These are phyloP conservation scores for Chlorella vulgaris DNA, from an alignment of 139 green algal species.

Conservation along the genomic window DNA sequence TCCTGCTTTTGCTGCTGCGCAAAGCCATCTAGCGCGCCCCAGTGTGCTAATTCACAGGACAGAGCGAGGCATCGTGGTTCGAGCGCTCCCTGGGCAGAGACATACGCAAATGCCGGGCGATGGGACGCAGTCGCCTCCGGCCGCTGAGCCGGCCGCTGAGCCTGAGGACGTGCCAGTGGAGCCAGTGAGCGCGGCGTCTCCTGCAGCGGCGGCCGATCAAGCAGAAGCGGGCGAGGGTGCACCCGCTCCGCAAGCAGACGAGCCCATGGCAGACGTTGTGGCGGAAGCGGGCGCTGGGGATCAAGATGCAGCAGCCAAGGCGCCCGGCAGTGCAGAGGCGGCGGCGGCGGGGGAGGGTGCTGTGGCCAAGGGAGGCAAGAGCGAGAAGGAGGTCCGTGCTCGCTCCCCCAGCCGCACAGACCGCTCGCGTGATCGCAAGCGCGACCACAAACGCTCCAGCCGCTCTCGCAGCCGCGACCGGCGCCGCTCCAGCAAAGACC, in stretches of 20 bases:
- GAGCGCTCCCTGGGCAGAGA: no score
- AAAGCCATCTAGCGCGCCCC: no score
- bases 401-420: slow-evolving; percentile 5
- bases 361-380: neutral
- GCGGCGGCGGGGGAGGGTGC: neutral
- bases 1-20: no score
- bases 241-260: neutral
- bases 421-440: neutral
- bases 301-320: neutral
- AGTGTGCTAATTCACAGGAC: no score
- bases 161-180: no score
- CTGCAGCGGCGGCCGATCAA: neutral
- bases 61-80: no score
- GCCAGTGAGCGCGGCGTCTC: no score
- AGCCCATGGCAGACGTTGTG: neutral
- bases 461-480: slow-evolving; percentile 19
- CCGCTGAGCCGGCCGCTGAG: no score
- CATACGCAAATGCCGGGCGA: no score
- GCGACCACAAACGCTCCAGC: neutral
- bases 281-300: neutral
- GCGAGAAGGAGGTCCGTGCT: neutral
- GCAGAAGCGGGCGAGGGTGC: neutral
- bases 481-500: neutral
- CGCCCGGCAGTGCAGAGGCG: neutral
- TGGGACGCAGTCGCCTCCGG: no score